These are phyloP conservation scores for Aethionema arabicum DNA, from an alignment of 345 rosid genomes.

Conservation along the genomic window DNA sequence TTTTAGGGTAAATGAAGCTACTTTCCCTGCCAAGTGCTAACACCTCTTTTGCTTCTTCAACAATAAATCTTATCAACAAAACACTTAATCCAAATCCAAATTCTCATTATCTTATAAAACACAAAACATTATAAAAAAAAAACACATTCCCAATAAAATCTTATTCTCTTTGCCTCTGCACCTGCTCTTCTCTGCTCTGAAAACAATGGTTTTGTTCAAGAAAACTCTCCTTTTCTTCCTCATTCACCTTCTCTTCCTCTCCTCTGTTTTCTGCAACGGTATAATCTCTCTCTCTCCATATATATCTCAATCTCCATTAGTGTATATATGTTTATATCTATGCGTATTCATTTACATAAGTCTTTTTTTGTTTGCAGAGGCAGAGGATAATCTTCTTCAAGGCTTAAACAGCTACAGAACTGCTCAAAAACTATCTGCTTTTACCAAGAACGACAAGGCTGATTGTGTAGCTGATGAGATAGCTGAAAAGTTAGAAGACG, in stretches of 20 bases:
- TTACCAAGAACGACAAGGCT: conserved; percentile 56
- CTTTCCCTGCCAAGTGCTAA: conserved; percentile 31
- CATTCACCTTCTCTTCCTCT: conserved; percentile 24
- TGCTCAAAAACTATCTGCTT: conserved; percentile 41
- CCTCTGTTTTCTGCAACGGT: conserved; percentile 31
- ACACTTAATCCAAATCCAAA: neutral
- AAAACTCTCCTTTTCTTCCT: conserved; percentile 24
- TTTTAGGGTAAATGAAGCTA: conserved; percentile 12
- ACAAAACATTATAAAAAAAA: neutral
- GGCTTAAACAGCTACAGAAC: conserved; percentile 70
- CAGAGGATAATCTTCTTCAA: conserved; percentile 62
- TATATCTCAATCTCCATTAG: neutral
- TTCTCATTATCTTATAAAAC: conserved; percentile 20
- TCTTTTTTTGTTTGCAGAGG: conserved; percentile 43
- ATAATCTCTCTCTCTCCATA: neutral
- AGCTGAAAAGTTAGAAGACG: conserved; percentile 50
- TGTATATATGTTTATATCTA: neutral
- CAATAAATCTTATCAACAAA: conserved; percentile 16
- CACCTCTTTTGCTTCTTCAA: conserved; percentile 1
- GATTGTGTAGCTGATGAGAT: conserved; percentile 60
- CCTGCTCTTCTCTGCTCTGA: neutral
- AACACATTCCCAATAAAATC: neutral
- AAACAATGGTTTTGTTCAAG: conserved; percentile 12
- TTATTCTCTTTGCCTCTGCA: conserved; percentile 11
- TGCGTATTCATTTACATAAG: neutral